Evolutionary conservation across 78 protist species (phyloP), one percentile per base, ranked within the genome.

Genomic region (Guillardia theta): DNA sequence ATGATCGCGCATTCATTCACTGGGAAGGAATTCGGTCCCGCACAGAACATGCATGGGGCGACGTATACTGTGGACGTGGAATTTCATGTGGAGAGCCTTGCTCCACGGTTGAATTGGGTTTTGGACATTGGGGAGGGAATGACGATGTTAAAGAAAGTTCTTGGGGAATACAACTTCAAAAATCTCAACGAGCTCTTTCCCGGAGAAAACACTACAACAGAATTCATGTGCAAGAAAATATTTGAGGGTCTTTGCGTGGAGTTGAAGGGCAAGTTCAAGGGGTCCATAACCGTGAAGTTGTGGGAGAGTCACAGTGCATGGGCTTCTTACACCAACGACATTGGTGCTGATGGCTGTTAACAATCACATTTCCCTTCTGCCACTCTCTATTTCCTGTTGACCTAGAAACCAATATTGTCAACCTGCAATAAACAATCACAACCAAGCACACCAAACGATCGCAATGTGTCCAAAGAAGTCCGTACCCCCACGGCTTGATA

Each of bases 1-100:
- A 78, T 78, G 90, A 78, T 78, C 12, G 90, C 90, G 48, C 90
- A 78, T 43, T 78, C 90, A 30, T 78, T 78, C 48, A 37, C 1
- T 2, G 90, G 90, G 21, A 43, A 43, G 30, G 90, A 78, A 43
- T 78, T 78, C 9, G 90, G 90, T 5, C 90, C 90, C 0, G 90
- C 90, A 12, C 90, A 78, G 48, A 10, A 37, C 10, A 37, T 78
- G 50, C 90, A 78, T 36, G 90, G 90, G 6, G 90, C 90, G n/a
- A 78, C 90, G 8, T 78, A n/a, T 50, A 78, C 90, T 2, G 90
- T 78, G 15, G 90, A 78, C 8, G 90, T 78, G 18, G 90, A 78
- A 48, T 78, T 78, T 43, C 53, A 78, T 43, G 90, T 78, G 50
- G 24, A 78, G 90, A 78, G 44, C 30, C 90, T 43, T 10, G 39